Evolutionary conservation across 2,329 filamentous ascomycete species (phyloP).

Genomic region (Talaromyces sp.): DNA sequence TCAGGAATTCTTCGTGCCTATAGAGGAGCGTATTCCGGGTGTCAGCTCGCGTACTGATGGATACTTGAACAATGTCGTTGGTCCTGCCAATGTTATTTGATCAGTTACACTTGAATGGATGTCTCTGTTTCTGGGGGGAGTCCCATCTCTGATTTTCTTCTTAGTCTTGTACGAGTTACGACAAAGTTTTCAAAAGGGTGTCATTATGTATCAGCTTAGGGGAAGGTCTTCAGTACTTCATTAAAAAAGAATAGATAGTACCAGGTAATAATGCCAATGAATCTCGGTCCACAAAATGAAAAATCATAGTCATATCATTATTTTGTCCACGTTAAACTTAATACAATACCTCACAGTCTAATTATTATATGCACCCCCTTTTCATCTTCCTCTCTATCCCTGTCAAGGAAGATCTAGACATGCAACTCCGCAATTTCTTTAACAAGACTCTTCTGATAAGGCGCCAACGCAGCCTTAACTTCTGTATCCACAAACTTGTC

Average conservation of each 20-base stretch:
- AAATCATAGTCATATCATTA: neutral
- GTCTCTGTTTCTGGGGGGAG: neutral
- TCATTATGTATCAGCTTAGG: neutral
- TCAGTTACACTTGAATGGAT: neutral
- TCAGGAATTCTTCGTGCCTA: constrained; percentile 10
- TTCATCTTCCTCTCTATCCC: neutral
- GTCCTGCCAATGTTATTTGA: constrained; percentile 13
- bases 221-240: neutral
- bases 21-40: constrained; percentile 11
- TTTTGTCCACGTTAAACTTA: neutral
- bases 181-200: neutral
- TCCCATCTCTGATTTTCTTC: neutral
- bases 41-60: constrained; percentile 6
- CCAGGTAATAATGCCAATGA: too few relatives aligned
- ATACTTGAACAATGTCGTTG: constrained; percentile 10
- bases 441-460: neutral
- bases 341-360: neutral
- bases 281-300: too few relatives aligned
- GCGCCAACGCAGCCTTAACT: neutral
- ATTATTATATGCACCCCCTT: neutral
- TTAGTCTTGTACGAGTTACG: neutral
- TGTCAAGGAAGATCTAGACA: neutral
- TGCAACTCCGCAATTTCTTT: neutral
- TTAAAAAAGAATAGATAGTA: neutral
- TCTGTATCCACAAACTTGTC: neutral